Percentiles rank a stretch among this genome's conserved stretches.
Evolutionary conservation across 345 rosid genomes (phyloP).

Genomic region (Eucalyptus rudis): DNA sequence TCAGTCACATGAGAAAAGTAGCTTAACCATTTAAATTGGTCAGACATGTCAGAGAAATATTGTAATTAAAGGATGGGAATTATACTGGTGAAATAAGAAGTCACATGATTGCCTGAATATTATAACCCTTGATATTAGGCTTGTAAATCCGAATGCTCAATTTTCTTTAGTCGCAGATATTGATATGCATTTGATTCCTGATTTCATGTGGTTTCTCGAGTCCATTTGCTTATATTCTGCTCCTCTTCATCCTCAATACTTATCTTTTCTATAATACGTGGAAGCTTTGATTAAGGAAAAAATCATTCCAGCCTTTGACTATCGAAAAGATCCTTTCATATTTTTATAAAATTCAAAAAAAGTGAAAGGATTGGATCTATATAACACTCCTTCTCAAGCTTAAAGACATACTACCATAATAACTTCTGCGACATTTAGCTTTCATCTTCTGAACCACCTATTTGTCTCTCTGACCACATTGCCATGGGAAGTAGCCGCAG

Average conservation of each 20-base stretch:
- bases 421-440: not conserved
- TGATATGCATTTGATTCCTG: not conserved
- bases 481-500: not conserved
- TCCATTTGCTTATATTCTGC: too few relatives aligned
- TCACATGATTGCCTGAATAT: not conserved
- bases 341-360: not conserved
- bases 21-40: conserved; percentile 1
- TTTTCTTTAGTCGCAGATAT: not conserved
- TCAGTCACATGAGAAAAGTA: conserved; percentile 12
- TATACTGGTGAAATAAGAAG: not conserved
- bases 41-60: conserved; percentile 12
- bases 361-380: not conserved
- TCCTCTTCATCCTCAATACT: not conserved
- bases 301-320: not conserved
- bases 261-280: not conserved
- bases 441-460: not conserved
- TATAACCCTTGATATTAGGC: not conserved
- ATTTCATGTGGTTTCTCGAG: not conserved
- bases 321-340: not conserved
- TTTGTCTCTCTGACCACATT: not conserved
- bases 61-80: not conserved
- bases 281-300: not conserved
- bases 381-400: not conserved
- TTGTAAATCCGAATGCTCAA: not conserved
- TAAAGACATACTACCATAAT: not conserved